Base-by-base conservation (phyloP, 805 yeast genomes). In the Candida golubevii region DNA sequence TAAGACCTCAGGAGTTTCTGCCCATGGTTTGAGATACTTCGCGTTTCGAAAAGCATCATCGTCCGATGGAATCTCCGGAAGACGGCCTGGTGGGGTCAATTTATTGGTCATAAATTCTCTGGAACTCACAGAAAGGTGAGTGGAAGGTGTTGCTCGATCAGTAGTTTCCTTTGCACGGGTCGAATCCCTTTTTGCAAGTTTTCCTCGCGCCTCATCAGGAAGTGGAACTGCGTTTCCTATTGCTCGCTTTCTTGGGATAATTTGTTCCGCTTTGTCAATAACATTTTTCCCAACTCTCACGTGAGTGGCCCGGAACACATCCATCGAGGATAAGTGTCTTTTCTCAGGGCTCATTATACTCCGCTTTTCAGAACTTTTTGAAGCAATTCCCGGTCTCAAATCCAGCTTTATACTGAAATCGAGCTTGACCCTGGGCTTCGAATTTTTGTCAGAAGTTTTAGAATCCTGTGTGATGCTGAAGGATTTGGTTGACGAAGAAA, bases 31-130 rank as follows among this genome's bases (percentile, higher is more conserved):
- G 15, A 51, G 10, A 42, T 49, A 46, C 23, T 50, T 51, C 11
- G 40, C 46, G 4, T 38, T 34, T 8, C 42, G 48, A 30, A 49
- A 41, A 4, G 33, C 59, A 32, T 68, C 74, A 30, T 68, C 74
- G 44, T 71, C 75, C 2, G 73, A 66, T 2, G 63, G 66, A 27
- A 71, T 67, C 23, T 69, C 72, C 1, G 75, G 75, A 15, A 71
- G 57, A 8, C 26, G 9, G 14, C 30, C 38, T 5, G 38, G 34
- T 32, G 29, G 35, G 8, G 30, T 34, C 9, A 5, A 8, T 12
- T 15, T 34, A 27, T 7, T 18, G n/a, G 12, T 6, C 27, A 7
- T 11, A 11, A 15, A 18, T 18, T 3, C 3, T 18, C 5, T 36
- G 12, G 15, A 15, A 27, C 30, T 14, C 13, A 18, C 27, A 29